Percentiles rank a stretch among this genome's conserved stretches.
phyloP scores from a whole-genome alignment of 2,329 filamentous ascomycete species.

The Aspergillus sp. region DNA sequence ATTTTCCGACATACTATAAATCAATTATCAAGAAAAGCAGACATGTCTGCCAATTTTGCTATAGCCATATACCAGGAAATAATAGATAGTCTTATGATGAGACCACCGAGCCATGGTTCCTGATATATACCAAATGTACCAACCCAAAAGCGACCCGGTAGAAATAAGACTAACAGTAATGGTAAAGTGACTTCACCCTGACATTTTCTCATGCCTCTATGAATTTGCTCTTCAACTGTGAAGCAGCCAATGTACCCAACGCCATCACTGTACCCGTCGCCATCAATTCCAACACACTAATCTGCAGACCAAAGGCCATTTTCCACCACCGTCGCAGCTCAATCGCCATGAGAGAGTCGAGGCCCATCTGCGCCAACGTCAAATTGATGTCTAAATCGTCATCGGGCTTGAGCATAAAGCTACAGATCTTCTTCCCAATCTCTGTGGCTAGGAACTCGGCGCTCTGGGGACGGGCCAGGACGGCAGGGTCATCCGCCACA shows the following conservation, averaged over 20 bases:
- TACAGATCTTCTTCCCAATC: neutral
- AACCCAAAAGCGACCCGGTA: no score
- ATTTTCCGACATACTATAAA: no score
- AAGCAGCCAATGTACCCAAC: neutral
- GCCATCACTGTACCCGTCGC: neutral
- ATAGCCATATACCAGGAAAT: no score
- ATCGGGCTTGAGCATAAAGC: neutral
- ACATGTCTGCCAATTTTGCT: no score
- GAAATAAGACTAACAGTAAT: no score
- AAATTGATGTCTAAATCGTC: neutral
- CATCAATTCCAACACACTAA: slow-evolving; percentile 1
- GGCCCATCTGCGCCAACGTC: neutral
- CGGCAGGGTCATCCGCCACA: neutral
- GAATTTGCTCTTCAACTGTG: neutral
- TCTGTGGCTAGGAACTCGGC: neutral
- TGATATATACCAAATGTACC: no score
- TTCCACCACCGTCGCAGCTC: slow-evolving; percentile 1
- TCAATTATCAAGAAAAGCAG: no score
- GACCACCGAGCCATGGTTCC: no score
- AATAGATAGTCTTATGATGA: no score
- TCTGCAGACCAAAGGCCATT: neutral
- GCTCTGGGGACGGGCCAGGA: neutral
- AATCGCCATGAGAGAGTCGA: slow-evolving; percentile 4
- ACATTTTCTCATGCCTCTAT: no score
- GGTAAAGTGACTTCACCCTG: no score